Evolutionary conservation across 352 stramenopile genomes (phyloP).

Genomic region (Globisporangium okanoganense): DNA sequence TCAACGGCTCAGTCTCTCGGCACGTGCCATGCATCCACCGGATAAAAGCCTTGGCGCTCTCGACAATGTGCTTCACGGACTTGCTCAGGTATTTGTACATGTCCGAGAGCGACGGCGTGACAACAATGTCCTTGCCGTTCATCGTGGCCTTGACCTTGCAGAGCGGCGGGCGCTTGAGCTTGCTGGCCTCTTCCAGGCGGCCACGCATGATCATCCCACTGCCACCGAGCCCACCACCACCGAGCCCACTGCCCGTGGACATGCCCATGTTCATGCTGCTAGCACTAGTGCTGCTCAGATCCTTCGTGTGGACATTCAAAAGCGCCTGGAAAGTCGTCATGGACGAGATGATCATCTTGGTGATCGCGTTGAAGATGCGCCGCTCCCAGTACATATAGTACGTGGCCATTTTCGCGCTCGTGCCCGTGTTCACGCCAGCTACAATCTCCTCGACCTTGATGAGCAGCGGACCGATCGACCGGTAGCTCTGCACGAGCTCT

Average conservation of each 20-base stretch:
- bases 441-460: conserved; percentile 97
- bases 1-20: conserved; percentile 83
- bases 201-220: conserved; percentile 9
- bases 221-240: neutral
- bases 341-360: conserved; percentile 94
- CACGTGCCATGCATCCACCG: conserved; percentile 96
- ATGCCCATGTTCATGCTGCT: conserved; percentile 25
- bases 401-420: conserved; percentile 85
- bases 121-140: conserved; percentile 94
- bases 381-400: conserved; percentile 98
- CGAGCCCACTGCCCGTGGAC: conserved; percentile 16
- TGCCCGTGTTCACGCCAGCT: conserved; percentile 90
- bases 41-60: conserved; percentile 92
- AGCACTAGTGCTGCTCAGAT: conserved; percentile 46
- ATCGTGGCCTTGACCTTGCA: conserved; percentile 94
- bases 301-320: conserved; percentile 87
- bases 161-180: conserved; percentile 83
- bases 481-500: conserved; percentile 91
- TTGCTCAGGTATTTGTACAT: conserved; percentile 97
- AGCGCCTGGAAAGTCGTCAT: conserved; percentile 94
- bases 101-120: conserved; percentile 91
- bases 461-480: conserved; percentile 89
- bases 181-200: conserved; percentile 52
- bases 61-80: conserved; percentile 92
- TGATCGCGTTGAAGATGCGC: conserved; percentile 95